Evolutionary conservation across 2,329 filamentous ascomycete species (phyloP), one percentile per base, ranked within the genome.

Genomic region (Epichloe glyceriae): DNA sequence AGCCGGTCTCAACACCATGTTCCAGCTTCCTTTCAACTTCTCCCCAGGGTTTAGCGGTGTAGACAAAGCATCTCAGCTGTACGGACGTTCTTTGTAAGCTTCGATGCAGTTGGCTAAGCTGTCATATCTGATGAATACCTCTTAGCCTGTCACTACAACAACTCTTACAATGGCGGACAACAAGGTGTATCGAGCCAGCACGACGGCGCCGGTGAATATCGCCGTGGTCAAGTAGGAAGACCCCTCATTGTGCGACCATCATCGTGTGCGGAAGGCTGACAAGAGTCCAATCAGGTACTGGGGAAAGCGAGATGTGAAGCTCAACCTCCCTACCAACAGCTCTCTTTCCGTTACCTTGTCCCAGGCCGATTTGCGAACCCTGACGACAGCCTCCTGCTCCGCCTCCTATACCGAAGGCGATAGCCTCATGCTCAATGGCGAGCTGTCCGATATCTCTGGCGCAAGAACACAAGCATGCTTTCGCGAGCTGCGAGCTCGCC

Each of bases 301-400:
- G 93, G 93, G 94, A 61, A 98, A 98, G 73, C 87, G 93, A 55
- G 90, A 97, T 70, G 71, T 87, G 49, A 88, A 86, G 66, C 81
- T 97, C 61, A 98, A 98, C 71, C 85, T 97, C 51, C 93, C 93
- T 37, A 97, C 93, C 65, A 98, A 98, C 75, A 95, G 88, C 57
- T 98, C 93, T 57, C 83, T 98, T 64, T 95, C 88, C 56, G 91
- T 98, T 52, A 98, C 93, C 51, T 86, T 98, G 61, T 93, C 89
- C 47, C 93, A 98, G 72, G 77, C 80, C 67, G 91, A 96, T 64
- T 82, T 98, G 56, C 88, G 90, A 65, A 96, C 93, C 52, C 85
- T 96, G 67, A 98, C 93, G 46, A 97, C 94, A 50, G 93, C 93
- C 56, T 89, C 90, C 43, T 95, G 88, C 78, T 93, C 88, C 49